Conservation (phyloP, 768 basidiomycete genomes). For the Trametes cinnabarina region DNA sequence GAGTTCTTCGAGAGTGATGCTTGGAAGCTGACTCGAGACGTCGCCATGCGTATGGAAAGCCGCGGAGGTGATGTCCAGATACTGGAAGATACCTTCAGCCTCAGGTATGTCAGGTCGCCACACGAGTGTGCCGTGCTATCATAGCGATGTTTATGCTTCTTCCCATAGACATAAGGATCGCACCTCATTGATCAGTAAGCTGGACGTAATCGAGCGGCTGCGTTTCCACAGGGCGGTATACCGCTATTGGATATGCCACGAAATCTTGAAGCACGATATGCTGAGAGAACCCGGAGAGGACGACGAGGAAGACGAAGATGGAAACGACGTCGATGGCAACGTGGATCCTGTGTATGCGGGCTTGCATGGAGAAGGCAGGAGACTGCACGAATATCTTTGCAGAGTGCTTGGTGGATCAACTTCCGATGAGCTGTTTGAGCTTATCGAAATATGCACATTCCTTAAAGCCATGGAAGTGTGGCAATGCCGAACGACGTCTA, state of each 20-base stretch:
- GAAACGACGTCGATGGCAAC: slow-evolving; percentile 9
- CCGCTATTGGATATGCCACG: slow-evolving; percentile 28
- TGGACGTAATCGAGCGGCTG: slow-evolving; percentile 33
- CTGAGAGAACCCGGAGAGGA: not conserved
- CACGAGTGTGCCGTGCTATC: not conserved
- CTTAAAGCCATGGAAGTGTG: slow-evolving; percentile 14
- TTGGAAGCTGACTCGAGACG: slow-evolving; percentile 17
- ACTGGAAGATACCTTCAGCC: slow-evolving; percentile 41
- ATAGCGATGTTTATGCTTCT: not conserved
- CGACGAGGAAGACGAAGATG: slow-evolving; percentile 8
- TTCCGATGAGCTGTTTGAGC: slow-evolving; percentile 22
- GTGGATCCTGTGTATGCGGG: not conserved
- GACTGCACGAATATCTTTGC: not conserved
- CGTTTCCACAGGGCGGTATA: slow-evolving; percentile 33
- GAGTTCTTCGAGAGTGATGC: slow-evolving; percentile 14
- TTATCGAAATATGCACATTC: slow-evolving; percentile 24
- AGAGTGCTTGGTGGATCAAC: slow-evolving; percentile 12
- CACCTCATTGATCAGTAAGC: slow-evolving; percentile 28
- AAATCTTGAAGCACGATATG: not conserved
- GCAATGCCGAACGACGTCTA: not conserved
- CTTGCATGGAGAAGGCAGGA: not conserved
- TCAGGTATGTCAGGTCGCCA: slow-evolving; percentile 28
- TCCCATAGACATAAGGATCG: slow-evolving; percentile 38
- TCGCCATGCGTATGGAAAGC: slow-evolving; percentile 15
- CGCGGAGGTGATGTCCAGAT: slow-evolving; percentile 27